Conservation (phyloP, 164 flowering plant genomes). For the Aristolochia californica region DNA sequence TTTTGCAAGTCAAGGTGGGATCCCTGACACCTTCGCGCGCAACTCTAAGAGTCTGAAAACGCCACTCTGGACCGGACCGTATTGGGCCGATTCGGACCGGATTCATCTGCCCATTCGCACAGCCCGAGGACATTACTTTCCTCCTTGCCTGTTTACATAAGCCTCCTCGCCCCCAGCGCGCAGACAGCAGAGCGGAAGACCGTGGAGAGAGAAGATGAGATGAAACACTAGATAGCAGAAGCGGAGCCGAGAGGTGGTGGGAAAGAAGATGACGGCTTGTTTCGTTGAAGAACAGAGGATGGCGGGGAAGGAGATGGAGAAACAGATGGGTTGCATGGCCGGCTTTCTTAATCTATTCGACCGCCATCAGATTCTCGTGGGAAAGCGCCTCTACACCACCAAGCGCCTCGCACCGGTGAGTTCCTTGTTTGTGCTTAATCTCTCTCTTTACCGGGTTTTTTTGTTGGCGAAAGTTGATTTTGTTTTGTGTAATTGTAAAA, state of each 20-base stretch:
- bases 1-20: conserved; percentile 19
- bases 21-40: conserved; percentile 19
- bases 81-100: conserved; percentile 6
- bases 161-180: background rate
- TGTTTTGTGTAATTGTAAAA: background rate
- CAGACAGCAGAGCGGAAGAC: no score
- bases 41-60: conserved; percentile 10
- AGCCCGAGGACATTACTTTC: conserved; percentile 2
- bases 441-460: background rate
- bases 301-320: conserved; percentile 72
- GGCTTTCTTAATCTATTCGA: conserved; percentile 85
- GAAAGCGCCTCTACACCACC: conserved; percentile 51
- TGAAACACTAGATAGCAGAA: background rate
- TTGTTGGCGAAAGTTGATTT: background rate
- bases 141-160: background rate
- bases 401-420: conserved; percentile 49
- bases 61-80: conserved; percentile 2
- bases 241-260: background rate
- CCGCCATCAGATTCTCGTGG: conserved; percentile 60
- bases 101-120: background rate
- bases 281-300: conserved; percentile 21
- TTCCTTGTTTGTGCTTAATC: background rate
- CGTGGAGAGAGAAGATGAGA: conserved; percentile 3
- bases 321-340: conserved; percentile 95
- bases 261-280: conserved; percentile 37